Base-by-base conservation (phyloP, 768 basidiomycete genomes). In the Trametes meyenii region DNA sequence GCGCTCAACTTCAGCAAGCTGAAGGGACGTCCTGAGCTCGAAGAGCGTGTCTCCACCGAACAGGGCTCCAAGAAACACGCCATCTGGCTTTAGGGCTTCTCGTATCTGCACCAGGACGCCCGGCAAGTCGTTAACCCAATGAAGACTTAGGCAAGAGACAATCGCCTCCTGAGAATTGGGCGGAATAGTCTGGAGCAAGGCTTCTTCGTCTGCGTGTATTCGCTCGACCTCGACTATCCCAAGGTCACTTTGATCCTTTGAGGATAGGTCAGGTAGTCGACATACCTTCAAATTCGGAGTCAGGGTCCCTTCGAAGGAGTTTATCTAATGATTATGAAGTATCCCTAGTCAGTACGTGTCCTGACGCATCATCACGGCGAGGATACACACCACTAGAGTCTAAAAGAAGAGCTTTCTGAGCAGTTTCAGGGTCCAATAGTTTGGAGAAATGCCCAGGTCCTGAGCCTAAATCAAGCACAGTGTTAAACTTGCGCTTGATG, bases 61-160 rank as follows among this genome's bases (percentile, higher is more conserved):
- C 80, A 98, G 89, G 16, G 96, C 94, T 14, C 89, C 96, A 17
- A 99, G 80, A 71, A 99, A 98, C 33, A 98, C 84, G 2, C 96
- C 97, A 72, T 98, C 96, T 0, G 96, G 92, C 66, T 85, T 80
- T 13, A 99, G 76, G 1, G 87, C 85, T 74, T 92, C 87, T 65
- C 84, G 86, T 58, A 97, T 92, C 71, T 98, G 97, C 10, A 93
- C 81, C 12, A 99, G 79, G 0, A 87, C 79, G 7, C 94, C 94
- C 62, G 95, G 96, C 6, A 99, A 83, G 76, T 99, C 97, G 67
- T 98, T 98, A 13, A 97, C 85, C 97, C 97, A 99, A 64, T 99
- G 97, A 44, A 98, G 80, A 67, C 88, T 89, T 3, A 97, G 81
- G 71, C 93, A 96, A 13, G 94, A 96, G 24, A 97, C 87, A 48